phyloP scores from a whole-genome alignment of 169 alveolate species.

The Plasmodium yoelii region DNA sequence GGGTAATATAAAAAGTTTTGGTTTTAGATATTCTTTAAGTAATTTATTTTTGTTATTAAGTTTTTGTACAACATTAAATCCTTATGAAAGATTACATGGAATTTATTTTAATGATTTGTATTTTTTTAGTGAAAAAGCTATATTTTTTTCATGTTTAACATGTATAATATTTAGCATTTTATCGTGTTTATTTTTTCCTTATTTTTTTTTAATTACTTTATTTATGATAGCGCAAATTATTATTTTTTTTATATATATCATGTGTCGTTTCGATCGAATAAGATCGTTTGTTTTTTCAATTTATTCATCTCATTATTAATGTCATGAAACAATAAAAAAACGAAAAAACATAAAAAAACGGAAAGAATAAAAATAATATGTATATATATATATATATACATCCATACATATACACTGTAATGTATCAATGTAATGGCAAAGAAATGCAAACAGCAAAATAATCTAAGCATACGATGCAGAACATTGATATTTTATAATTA shows the following conservation, averaged over 20 bases:
- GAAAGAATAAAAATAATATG: no score
- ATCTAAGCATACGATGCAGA: no score
- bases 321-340: no score
- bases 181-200: background rate
- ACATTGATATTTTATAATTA: no score
- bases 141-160: background rate
- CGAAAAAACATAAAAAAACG: no score
- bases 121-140: background rate
- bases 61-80: background rate
- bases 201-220: background rate
- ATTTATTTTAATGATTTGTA: background rate
- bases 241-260: background rate
- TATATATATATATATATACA: no score
- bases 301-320: no score
- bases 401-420: no score
- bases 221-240: background rate
- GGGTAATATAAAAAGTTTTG: slow-evolving; percentile 1
- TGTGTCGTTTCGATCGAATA: background rate
- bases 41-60: slow-evolving; percentile 3
- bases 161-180: background rate
- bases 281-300: background rate
- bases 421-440: no score
- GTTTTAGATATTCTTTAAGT: background rate
- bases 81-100: background rate
- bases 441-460: no score